phyloP scores from a whole-genome alignment of 306 rosid genomes.

The barrel medic (Medicago truncatula) region DNA sequence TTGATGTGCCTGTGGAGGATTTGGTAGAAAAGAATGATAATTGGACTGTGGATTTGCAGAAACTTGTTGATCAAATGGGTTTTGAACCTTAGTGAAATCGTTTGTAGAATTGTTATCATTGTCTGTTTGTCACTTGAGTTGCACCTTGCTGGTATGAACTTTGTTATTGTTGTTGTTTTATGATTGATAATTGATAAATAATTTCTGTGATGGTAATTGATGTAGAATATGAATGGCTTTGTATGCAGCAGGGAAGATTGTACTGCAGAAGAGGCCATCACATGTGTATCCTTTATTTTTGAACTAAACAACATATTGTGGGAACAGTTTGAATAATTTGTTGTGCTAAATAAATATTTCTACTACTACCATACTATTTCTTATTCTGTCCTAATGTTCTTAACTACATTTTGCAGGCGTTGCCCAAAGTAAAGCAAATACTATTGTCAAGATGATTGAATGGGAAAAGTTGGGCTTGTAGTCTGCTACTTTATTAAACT shows the following conservation, averaged over 20 bases:
- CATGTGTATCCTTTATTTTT: conserved; percentile 57
- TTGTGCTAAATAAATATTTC: background rate
- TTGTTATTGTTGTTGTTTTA: conserved; percentile 7
- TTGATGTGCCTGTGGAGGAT: conserved; percentile 64
- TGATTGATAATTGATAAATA: background rate
- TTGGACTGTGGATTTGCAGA: conserved; percentile 73
- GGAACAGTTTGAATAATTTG: conserved; percentile 3
- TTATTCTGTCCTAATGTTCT: background rate
- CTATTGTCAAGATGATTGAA: background rate
- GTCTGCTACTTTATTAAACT: conserved; percentile 20
- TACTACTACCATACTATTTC: background rate
- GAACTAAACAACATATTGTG: background rate
- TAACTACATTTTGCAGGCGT: conserved; percentile 50
- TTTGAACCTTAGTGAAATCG: conserved; percentile 44
- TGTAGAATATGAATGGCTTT: conserved; percentile 44
- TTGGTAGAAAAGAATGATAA: conserved; percentile 48
- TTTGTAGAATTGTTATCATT: background rate
- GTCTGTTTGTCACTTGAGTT: conserved; percentile 12
- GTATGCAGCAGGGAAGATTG: conserved; percentile 60
- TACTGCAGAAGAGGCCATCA: conserved; percentile 56
- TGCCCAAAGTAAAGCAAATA: background rate
- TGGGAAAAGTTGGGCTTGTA: conserved; percentile 1
- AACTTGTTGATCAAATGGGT: conserved; percentile 80
- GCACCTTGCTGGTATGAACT: conserved; percentile 43
- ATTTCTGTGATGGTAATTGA: conserved; percentile 40